Evolutionary conservation across 768 basidiomycete species (phyloP).

Genomic region (Tulasnella sp.): DNA sequence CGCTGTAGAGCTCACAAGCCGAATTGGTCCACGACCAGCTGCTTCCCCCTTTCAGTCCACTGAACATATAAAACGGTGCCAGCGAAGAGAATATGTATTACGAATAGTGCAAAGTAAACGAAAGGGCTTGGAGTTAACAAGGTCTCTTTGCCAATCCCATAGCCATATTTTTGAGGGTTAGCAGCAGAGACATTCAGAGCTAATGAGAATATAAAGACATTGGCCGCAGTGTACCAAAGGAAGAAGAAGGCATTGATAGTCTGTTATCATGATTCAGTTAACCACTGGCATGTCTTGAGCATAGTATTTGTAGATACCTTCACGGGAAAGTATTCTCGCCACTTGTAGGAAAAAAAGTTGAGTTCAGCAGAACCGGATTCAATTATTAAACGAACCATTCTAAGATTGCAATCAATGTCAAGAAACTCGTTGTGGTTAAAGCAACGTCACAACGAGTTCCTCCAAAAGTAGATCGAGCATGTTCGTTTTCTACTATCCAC

Average conservation of each 20-base stretch:
- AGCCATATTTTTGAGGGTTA: conserved; percentile 15
- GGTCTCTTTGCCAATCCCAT: conserved; percentile 15
- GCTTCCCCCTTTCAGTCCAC: conserved; percentile 16
- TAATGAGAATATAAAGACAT: conserved; percentile 16
- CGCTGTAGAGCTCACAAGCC: conserved; percentile 1
- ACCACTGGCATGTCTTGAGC: no score
- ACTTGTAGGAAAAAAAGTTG: no score
- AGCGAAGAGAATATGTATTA: conserved; percentile 15
- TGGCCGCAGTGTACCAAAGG: conserved; percentile 17
- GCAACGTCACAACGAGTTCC: no score
- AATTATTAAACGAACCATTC: no score
- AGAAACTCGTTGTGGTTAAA: no score
- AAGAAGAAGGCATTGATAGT: conserved; percentile 13
- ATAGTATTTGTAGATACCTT: no score
- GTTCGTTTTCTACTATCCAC: no score
- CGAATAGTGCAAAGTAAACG: conserved; percentile 12
- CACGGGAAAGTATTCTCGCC: no score
- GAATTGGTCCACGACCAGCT: conserved; percentile 14
- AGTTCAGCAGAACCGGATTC: no score
- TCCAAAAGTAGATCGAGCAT: no score
- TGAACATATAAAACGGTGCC: conserved; percentile 14
- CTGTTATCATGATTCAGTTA: no score
- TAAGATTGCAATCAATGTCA: no score
- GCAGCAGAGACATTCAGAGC: conserved; percentile 14
- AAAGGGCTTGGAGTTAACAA: conserved; percentile 14